Base-by-base conservation (phyloP, 495 filamentous ascomycete genomes). In the Hypoxylon trugodes region DNA sequence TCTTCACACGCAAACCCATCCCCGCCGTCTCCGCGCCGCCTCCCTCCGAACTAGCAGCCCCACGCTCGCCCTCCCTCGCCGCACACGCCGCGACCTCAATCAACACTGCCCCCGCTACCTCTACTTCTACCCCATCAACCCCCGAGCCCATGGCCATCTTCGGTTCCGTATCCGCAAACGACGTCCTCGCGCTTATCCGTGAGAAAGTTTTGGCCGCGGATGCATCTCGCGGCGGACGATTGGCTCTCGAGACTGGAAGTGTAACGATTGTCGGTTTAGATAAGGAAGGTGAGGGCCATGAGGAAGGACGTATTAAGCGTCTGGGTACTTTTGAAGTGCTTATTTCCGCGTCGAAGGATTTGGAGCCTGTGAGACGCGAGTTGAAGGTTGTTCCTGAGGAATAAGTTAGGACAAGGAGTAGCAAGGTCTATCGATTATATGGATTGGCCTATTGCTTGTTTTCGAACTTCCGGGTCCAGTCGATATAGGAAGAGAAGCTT, bases 1-100 rank as follows among this genome's bases (percentile, higher is more conserved):
- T 91, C 69, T 98, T 97, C 84, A 93, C 96, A 76, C 90, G 92
- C 65, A 83, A 86, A 21, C 49, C 59, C 50, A 68, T 64, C 48
- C 26, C 52, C 15, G 35, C 49, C 10, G 42, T 50, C 24, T 16
- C 61, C n/a, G 24, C 59, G 12, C 42, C 57, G 24, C 49, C 42
- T 22, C 36, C 30, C 4, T 1, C 22, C 28, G 26, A 28, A 9
- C 43, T 30, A 28, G 16, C 13, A 7, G n/a, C 37, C 12, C 37
- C 59, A 1, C 62, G 62, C 8, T 72, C 69, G 22, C 69, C 69
- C 2, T 64, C 66, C 1, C 54, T 70, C 37, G 59, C 69, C 46
- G 30, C 51, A 30, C 48, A 65, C 48, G 66, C 69, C 42, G 56
- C 38, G 2, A n/a, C 59, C 9, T 72, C 69, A 2, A 45, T 2